These are phyloP conservation scores for Poa pratensis DNA, from an alignment of 176 grass and related monocot genomes.

Conservation along the genomic window DNA sequence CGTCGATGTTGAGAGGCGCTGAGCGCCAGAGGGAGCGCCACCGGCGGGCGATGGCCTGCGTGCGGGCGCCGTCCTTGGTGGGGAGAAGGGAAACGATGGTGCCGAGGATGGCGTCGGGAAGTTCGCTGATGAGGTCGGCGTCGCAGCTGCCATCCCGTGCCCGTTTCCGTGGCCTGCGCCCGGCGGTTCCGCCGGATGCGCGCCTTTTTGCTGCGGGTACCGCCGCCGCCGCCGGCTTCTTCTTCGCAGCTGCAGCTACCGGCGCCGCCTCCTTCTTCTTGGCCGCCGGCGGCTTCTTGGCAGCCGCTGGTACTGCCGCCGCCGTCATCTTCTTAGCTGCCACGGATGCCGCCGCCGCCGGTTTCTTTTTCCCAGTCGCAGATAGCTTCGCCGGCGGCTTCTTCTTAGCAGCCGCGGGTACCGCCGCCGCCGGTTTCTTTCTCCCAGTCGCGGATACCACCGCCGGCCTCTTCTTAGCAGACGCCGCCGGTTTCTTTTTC, in stretches of 20 bases:
- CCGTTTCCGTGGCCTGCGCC: not conserved
- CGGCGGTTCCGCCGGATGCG: not conserved
- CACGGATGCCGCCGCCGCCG: too few relatives aligned
- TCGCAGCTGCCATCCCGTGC: not conserved
- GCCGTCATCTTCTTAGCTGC: too few relatives aligned
- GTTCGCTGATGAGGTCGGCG: not conserved
- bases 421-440: too few relatives aligned
- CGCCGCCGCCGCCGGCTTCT: not conserved
- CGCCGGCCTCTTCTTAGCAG: too few relatives aligned
- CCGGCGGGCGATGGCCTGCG: not conserved
- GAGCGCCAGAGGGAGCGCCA: slow-evolving; percentile 2
- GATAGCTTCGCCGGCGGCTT: too few relatives aligned
- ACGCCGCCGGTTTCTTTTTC: too few relatives aligned
- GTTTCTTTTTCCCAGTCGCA: too few relatives aligned
- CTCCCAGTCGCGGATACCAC: too few relatives aligned
- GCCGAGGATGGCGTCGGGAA: not conserved
- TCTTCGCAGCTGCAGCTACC: not conserved
- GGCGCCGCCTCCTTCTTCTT: not conserved
- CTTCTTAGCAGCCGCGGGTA: too few relatives aligned
- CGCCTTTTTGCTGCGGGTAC: not conserved
- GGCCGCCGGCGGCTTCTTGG: too few relatives aligned
- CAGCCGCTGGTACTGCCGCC: not conserved
- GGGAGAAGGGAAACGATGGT: not conserved
- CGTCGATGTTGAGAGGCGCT: not conserved
- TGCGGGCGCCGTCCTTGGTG: not conserved